Evolutionary conservation across 2,329 filamentous ascomycete genomes (phyloP), one percentile per base, ranked within the genome.

Genomic region (Trichoderma aggressivum): DNA sequence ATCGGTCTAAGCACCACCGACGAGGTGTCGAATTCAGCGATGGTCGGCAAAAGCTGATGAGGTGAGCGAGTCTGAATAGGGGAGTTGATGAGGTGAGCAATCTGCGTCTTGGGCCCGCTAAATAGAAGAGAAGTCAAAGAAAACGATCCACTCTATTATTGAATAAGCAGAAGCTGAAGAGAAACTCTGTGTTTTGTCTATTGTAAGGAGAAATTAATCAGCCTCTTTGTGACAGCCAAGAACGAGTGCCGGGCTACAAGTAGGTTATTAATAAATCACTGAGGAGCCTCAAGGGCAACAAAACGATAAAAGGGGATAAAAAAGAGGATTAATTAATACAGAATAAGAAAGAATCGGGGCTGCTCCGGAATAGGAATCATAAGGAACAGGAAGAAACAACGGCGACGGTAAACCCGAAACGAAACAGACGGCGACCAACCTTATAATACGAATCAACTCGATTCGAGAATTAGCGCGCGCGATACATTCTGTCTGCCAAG

Each of bases 1-100:
- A 47, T 32, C 8, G 11, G 21, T 53, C 30, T 6, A n/a, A 55
- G 62, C n/a, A 21, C 30, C 14, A 26, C 43, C 12, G 32, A 47
- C 3, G 21, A 18, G 21, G n/a, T 8, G 36, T 30, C 7, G 28
- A n/a, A 14, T 7, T 16, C 26, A 43, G 16, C 16, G 24, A 36
- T 12, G 24, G n/a, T 53, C 34, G 18, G 43, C n/a, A 36, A 21
- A 55, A 36, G 28, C 21, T 59, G 64, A 67, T 67, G 53, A 30
- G 64, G 64, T 67, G 64, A 67, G 53, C 50, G 1, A 28, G n/a
- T 55, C 14, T 21, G 7, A 14, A 34, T 56, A 21, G 53, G 36
- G 34, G 53, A 21, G 36, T 8, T 58, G 64, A 67, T 67, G 64
- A 58, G 64, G 64, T 67, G 64, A 67, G 64, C 64, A 32, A 32